A percentile compares a stretch with the other conserved stretches of the same genome.
Evolutionary conservation across 2,329 filamentous ascomycete species (phyloP).

Genomic region (Stemphylium lycopersici): DNA sequence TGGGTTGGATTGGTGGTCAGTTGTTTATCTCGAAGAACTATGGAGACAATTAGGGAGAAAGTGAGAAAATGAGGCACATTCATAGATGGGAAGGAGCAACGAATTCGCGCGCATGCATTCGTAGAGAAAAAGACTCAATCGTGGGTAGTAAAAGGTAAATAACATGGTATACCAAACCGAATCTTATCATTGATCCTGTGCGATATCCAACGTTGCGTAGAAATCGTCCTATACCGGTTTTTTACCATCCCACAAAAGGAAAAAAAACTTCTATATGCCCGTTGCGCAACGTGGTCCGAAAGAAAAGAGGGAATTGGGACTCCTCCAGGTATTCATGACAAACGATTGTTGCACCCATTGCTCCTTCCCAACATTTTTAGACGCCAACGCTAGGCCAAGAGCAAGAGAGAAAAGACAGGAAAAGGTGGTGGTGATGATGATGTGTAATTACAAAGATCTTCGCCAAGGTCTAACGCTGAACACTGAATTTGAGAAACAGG

Average conservation of each 20-base stretch:
- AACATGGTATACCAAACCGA: too few relatives aligned
- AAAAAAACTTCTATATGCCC: too few relatives aligned
- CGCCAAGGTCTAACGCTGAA: conserved; percentile 15
- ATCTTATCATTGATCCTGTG: too few relatives aligned
- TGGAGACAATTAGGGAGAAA: not conserved
- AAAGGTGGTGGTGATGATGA: not conserved
- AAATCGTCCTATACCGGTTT: too few relatives aligned
- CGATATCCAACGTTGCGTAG: too few relatives aligned
- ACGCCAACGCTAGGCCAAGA: conserved; percentile 33
- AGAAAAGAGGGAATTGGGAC: too few relatives aligned
- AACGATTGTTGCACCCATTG: conserved; percentile 18
- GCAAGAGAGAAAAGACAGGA: conserved; percentile 9
- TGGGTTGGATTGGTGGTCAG: too few relatives aligned
- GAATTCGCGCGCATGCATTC: conserved; percentile 27
- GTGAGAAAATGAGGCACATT: not conserved
- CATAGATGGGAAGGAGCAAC: conserved; percentile 22
- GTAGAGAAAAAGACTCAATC: not conserved
- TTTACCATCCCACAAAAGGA: too few relatives aligned
- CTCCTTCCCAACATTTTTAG: conserved; percentile 21
- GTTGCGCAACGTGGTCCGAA: too few relatives aligned
- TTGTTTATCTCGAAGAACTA: not conserved
- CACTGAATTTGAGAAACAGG: conserved; percentile 15
- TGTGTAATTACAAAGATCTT: conserved; percentile 21
- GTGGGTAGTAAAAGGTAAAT: too few relatives aligned
- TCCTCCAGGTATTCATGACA: conserved; percentile 13